A percentile compares a stretch with the other conserved stretches of the same genome.
Evolutionary conservation across 129 eudicot genomes (phyloP).

Genomic region (Solidago caesia): DNA sequence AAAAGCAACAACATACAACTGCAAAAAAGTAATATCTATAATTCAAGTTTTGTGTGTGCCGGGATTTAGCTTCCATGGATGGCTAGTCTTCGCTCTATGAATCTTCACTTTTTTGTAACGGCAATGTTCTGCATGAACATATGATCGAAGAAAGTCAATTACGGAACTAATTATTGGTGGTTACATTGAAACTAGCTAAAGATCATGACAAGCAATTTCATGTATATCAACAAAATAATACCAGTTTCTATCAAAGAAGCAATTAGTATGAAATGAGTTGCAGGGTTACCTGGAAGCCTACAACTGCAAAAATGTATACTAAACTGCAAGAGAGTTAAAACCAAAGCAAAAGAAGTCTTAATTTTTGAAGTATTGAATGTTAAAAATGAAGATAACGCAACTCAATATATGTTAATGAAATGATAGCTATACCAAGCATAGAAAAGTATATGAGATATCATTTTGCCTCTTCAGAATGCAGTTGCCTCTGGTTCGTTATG

Average conservation of each 20-base stretch:
- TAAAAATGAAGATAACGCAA: conserved; percentile 11
- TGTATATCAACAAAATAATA: neutral
- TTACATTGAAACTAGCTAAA: neutral
- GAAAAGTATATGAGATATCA: conserved; percentile 30
- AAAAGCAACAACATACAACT: neutral
- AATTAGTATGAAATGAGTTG: neutral
- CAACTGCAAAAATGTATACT: conserved; percentile 7
- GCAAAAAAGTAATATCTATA: neutral
- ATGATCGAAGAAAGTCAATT: neutral
- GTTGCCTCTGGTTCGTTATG: conserved; percentile 3
- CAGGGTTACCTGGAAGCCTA: neutral
- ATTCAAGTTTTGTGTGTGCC: conserved; percentile 5
- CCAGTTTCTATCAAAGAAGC: neutral
- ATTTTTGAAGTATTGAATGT: neutral
- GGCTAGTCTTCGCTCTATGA: neutral
- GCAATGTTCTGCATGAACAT: conserved; percentile 1
- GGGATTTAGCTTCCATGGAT: neutral
- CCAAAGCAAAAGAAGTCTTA: neutral
- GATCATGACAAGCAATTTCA: neutral
- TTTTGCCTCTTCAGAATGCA: conserved; percentile 24
- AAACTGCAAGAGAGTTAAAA: conserved; percentile 1
- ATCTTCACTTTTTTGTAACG: neutral
- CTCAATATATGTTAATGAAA: conserved; percentile 35
- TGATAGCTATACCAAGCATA: conserved; percentile 18
- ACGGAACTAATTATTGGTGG: neutral